phyloP scores from a whole-genome alignment of 345 rosid genomes.

The Limnanthes douglasii region DNA sequence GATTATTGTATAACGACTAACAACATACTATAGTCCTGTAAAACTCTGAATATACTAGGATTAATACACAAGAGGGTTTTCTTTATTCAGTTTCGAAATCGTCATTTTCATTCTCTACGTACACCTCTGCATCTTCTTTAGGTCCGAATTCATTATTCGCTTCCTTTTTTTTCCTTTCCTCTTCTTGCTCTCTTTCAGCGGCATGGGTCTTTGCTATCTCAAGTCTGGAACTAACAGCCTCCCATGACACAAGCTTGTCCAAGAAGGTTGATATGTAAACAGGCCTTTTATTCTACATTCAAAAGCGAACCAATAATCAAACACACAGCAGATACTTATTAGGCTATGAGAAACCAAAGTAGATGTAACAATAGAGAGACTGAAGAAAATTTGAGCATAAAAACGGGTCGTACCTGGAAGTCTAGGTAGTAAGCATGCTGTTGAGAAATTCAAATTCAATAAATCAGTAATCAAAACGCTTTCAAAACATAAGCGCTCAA shows the following conservation, averaged over 20 bases:
- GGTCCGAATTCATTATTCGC: no score
- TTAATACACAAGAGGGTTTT: constrained; percentile 1
- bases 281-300: constrained; percentile 44
- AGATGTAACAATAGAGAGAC: background rate
- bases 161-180: constrained; percentile 18
- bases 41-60: constrained; percentile 9
- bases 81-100: constrained; percentile 33
- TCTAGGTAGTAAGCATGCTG: constrained; percentile 97
- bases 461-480: constrained; percentile 7
- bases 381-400: no score
- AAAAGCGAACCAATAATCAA: background rate
- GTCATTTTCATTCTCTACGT: constrained; percentile 26
- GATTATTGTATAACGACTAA: no score
- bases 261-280: constrained; percentile 50
- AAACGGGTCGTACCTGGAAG: constrained; percentile 42
- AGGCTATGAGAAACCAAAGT: background rate
- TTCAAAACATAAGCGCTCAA: no score
- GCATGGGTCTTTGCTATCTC: constrained; percentile 51
- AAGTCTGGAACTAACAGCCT: constrained; percentile 54
- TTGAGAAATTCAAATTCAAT: constrained; percentile 10
- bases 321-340: background rate
- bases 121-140: constrained; percentile 22
- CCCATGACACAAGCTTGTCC: constrained; percentile 91
- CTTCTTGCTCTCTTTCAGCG: constrained; percentile 46
- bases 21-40: no score